Evolutionary conservation across 345 rosid species (phyloP).

Genomic region (Hypericum androsaemum): DNA sequence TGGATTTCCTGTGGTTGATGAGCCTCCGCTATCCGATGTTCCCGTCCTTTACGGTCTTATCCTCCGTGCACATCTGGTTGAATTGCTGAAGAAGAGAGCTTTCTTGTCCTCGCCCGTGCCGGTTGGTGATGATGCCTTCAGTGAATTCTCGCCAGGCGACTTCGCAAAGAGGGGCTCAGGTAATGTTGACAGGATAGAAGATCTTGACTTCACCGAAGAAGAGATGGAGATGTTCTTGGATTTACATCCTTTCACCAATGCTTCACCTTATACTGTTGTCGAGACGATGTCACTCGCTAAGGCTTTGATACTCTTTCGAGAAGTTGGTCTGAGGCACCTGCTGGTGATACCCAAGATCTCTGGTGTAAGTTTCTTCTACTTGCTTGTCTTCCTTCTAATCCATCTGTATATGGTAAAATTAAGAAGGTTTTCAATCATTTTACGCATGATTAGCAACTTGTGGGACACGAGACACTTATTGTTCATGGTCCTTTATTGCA

Average conservation of each 20-base stretch:
- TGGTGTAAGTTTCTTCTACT: constrained; percentile 32
- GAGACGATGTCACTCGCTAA: constrained; percentile 94
- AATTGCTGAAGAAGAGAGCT: constrained; percentile 55
- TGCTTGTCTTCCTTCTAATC: background rate
- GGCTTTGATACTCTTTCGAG: constrained; percentile 72
- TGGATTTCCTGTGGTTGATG: constrained; percentile 79
- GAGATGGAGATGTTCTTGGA: constrained; percentile 88
- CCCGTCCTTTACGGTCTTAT: constrained; percentile 62
- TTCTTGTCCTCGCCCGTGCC: constrained; percentile 43
- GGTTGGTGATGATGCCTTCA: constrained; percentile 24
- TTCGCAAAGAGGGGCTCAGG: constrained; percentile 81
- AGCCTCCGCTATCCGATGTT: constrained; percentile 36
- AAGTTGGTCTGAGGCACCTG: constrained; percentile 80
- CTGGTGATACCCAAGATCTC: constrained; percentile 70
- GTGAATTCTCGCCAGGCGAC: constrained; percentile 44
- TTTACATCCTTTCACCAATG: constrained; percentile 74
- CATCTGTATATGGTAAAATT: background rate
- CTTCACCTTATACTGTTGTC: constrained; percentile 87
- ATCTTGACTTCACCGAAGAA: constrained; percentile 53
- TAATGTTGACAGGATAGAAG: constrained; percentile 46
- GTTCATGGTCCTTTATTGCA: constrained; percentile 22
- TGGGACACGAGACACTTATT: no score
- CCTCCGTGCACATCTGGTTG: constrained; percentile 70
- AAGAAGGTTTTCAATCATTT: background rate
- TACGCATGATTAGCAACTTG: no score